Evolutionary conservation across 805 yeast species (phyloP).

Genomic region (Dipodascopsis uninucleata): DNA sequence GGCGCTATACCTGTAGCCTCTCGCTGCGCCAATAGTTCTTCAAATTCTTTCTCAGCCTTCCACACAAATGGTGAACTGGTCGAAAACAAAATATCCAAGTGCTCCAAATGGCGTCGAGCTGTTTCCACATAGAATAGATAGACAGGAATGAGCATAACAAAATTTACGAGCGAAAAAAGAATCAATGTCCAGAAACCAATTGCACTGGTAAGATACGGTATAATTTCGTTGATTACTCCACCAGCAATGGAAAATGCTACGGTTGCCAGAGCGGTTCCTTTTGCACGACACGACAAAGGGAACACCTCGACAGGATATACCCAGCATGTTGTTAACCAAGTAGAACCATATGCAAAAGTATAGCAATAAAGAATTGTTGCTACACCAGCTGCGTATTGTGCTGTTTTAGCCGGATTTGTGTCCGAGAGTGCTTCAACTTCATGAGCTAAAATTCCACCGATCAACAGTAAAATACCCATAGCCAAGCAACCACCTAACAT

Average conservation of each 20-base stretch:
- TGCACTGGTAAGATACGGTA: background rate
- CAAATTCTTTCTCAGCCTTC: background rate
- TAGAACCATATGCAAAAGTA: background rate
- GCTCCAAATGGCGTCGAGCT: background rate
- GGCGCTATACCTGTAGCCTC: too few species aligned
- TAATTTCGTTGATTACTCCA: background rate
- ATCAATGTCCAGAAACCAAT: background rate
- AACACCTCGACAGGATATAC: slow-evolving; percentile 10
- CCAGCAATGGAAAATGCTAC: slow-evolving; percentile 4
- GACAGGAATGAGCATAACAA: background rate
- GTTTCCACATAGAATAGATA: background rate
- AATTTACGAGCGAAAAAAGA: too few species aligned
- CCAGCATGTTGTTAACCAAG: slow-evolving; percentile 18
- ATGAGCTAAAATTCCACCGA: slow-evolving; percentile 1
- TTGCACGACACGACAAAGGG: slow-evolving; percentile 9
- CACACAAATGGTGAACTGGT: background rate
- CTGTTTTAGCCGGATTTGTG: background rate
- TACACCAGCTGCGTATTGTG: slow-evolving; percentile 1
- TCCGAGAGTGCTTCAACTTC: background rate
- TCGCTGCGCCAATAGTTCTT: background rate
- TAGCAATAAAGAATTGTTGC: background rate
- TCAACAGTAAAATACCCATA: slow-evolving; percentile 1
- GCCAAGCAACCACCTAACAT: background rate
- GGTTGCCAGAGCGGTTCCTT: slow-evolving; percentile 7
- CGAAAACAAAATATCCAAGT: background rate